phyloP scores from a whole-genome alignment of 208 protist genomes.

The Trypanosoma theileri region DNA sequence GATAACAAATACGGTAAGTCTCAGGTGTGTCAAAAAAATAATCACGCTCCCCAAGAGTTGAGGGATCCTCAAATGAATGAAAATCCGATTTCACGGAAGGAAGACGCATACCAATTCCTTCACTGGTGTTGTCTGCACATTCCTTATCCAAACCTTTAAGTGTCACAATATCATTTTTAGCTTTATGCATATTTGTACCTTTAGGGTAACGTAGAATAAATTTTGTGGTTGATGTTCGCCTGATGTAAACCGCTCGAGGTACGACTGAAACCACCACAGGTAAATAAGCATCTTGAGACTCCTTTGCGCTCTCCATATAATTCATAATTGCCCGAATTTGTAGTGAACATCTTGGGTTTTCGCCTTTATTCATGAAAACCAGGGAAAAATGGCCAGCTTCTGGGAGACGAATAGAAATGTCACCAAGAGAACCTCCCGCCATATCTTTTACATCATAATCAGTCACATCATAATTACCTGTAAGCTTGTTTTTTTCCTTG shows the following conservation, averaged over 20 bases:
- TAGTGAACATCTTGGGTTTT: slow-evolving; percentile 41
- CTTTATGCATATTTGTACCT: slow-evolving; percentile 6
- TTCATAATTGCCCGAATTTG: slow-evolving; percentile 41
- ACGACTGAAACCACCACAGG: slow-evolving; percentile 54
- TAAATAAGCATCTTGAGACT: not conserved
- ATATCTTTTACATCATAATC: slow-evolving; percentile 66
- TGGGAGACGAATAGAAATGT: slow-evolving; percentile 38
- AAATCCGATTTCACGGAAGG: not conserved
- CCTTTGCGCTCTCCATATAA: slow-evolving; percentile 18
- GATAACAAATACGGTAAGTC: slow-evolving; percentile 62
- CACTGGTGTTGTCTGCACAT: slow-evolving; percentile 7
- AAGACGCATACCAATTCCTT: slow-evolving; percentile 7
- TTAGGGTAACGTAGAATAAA: slow-evolving; percentile 50
- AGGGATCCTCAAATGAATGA: slow-evolving; percentile 2
- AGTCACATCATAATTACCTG: slow-evolving; percentile 18
- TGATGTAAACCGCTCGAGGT: slow-evolving; percentile 53
- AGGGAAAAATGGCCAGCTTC: slow-evolving; percentile 38
- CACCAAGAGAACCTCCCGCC: slow-evolving; percentile 51
- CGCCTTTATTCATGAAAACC: slow-evolving; percentile 59
- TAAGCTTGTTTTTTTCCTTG: slow-evolving; percentile 28
- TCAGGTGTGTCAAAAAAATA: slow-evolving; percentile 39
- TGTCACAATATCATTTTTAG: slow-evolving; percentile 19
- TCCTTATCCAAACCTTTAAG: slow-evolving; percentile 27
- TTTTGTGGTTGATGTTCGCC: slow-evolving; percentile 27
- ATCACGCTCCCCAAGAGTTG: slow-evolving; percentile 30